phyloP scores from a whole-genome alignment of 345 rosid genomes.

The Geranium brycei region DNA sequence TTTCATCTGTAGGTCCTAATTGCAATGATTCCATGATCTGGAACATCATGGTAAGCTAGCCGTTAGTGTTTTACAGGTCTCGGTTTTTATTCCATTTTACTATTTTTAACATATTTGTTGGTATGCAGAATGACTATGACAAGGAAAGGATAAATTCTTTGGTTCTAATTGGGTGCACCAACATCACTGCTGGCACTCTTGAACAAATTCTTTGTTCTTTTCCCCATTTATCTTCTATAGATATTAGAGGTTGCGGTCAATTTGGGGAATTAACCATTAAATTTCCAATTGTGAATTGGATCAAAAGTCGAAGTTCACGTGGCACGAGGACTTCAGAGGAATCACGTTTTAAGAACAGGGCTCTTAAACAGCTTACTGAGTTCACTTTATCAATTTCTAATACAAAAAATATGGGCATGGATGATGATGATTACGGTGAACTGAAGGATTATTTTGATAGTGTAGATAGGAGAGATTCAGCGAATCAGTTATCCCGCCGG shows the following conservation, averaged over 20 bases:
- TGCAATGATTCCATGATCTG: constrained; percentile 57
- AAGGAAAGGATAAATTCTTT: constrained; percentile 58
- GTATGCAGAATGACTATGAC: constrained; percentile 68
- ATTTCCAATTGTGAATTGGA: constrained; percentile 54
- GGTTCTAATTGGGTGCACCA: constrained; percentile 68
- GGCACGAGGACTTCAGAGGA: constrained; percentile 23
- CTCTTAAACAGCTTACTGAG: constrained; percentile 54
- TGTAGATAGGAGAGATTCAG: constrained; percentile 83
- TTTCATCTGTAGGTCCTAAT: constrained; percentile 58
- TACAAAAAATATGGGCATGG: constrained; percentile 31
- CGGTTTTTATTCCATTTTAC: constrained; percentile 1
- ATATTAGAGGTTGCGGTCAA: constrained; percentile 85
- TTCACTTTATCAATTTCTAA: constrained; percentile 24
- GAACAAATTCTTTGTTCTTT: constrained; percentile 54
- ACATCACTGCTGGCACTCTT: constrained; percentile 45
- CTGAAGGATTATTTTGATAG: constrained; percentile 91
- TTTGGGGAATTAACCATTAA: constrained; percentile 44
- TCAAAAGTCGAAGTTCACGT: constrained; percentile 26
- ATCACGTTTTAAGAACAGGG: constrained; percentile 40
- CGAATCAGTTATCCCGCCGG: constrained; percentile 67
- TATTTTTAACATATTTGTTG: constrained; percentile 19
- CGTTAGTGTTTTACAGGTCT: constrained; percentile 6
- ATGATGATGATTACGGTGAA: constrained; percentile 76
- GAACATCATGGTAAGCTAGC: constrained; percentile 52
- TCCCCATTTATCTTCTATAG: constrained; percentile 54